Conservation (phyloP, 495 filamentous ascomycete genomes). For the Penicillium herquei region DNA sequence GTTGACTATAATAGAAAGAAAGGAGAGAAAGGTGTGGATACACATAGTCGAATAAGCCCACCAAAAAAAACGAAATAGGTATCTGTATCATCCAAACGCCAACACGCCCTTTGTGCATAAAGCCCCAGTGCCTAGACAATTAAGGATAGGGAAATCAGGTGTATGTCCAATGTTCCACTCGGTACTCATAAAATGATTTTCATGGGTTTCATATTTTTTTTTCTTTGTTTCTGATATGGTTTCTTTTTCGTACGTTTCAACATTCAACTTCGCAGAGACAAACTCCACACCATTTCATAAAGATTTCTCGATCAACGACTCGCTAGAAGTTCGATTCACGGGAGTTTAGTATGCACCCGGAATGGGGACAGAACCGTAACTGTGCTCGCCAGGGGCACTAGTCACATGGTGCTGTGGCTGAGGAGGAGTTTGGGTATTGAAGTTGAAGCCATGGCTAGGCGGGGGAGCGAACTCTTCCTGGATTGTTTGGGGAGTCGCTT, state of each 20-base stretch:
- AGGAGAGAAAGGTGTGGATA: conserved; percentile 4
- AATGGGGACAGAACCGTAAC: conserved; percentile 52
- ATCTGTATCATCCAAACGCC: conserved; percentile 19
- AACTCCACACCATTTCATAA: neutral
- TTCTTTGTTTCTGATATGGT: neutral
- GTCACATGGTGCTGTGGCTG: conserved; percentile 33
- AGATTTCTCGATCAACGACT: neutral
- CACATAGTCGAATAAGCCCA: conserved; percentile 7
- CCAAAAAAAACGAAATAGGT: conserved; percentile 18
- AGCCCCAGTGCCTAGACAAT: conserved; percentile 3
- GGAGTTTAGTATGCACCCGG: conserved; percentile 45
- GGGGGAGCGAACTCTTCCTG: conserved; percentile 53
- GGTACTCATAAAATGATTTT: neutral
- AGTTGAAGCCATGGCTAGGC: conserved; percentile 27
- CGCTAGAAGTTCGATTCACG: conserved; percentile 1
- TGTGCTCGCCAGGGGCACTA: conserved; percentile 49
- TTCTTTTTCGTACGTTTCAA: neutral
- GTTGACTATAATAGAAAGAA: conserved; percentile 7
- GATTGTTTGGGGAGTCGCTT: conserved; percentile 66
- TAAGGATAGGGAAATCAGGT: conserved; percentile 1
- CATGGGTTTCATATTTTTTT: conserved; percentile 15
- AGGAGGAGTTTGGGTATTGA: conserved; percentile 21
- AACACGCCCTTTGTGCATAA: conserved; percentile 14
- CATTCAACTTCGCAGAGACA: neutral
- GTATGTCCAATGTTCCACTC: conserved; percentile 3